Evolutionary conservation across 2,329 filamentous ascomycete species (phyloP), one percentile per base, ranked within the genome.

Genomic region (Aspergillus cejpii): DNA sequence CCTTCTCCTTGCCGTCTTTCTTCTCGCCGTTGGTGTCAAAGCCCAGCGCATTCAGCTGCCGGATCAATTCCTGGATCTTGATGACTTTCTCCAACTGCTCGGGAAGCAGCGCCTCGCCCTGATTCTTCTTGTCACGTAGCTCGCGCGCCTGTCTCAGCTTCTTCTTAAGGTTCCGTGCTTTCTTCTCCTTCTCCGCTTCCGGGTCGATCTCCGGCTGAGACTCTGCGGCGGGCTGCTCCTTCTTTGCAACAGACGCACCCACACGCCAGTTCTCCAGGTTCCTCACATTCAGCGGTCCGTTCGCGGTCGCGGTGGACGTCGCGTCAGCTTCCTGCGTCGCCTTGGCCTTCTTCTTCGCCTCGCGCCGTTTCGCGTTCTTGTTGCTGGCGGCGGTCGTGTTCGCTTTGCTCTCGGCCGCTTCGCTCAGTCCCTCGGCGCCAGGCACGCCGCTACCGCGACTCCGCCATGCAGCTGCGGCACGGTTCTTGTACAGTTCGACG

Each of bases 41-140:
- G 0, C 91, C 91, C 21, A 98, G 74, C 2, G 79, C 77, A 58
- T 94, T 87, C 44, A 98, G 71, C 64, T 97, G 90, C 10, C 89
- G 80, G 46, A 96, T 83, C 40, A 98, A 77, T 71, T 98, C 92
- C 51, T 87, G 88, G 64, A 98, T 95, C 69, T 92, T 94, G 65
- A 95, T 94, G 44, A 98, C 87, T 72, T 98, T 98, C 57, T 91
- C 89, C 52, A 97, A 84, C 71, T 98, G 92, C 71, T 98, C 92
- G 0, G 90, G 91, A 20, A 97, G 74, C 49, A 98, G 70, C 3
- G 80, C 76, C 62, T 87, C 85, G 15, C 92, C 92, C 44, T 81
- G 83, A 19, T 94, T 87, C 67, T 94, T 94, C 76, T 95, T 96
- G 59, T 83, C 84, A 63, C 88, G 85, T 43, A 98, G 75, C 2